These are phyloP conservation scores for Termitomyces sp. DNA, from an alignment of 768 basidiomycete species.

Conservation along the genomic window DNA sequence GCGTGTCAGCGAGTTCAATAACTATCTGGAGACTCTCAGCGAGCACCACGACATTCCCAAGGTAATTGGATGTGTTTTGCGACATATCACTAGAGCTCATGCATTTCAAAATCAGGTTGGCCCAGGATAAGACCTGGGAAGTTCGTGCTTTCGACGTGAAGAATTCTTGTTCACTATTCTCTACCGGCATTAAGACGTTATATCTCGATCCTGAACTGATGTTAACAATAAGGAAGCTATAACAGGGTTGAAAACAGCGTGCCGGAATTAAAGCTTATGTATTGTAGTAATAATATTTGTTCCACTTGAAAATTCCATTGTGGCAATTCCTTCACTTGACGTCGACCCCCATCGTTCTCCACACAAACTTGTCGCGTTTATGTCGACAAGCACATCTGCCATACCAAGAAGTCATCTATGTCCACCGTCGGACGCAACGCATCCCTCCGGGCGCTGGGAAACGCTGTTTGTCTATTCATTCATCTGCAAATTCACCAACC, in stretches of 20 bases:
- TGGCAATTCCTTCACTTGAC: conserved; percentile 32
- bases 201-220: conserved; percentile 1
- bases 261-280: conserved; percentile 24
- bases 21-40: conserved; percentile 80
- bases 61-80: conserved; percentile 38
- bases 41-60: conserved; percentile 97
- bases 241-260: conserved; percentile 19
- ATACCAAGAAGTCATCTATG: conserved; percentile 47
- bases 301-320: conserved; percentile 38
- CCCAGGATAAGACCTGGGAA: conserved; percentile 63
- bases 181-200: conserved; percentile 3
- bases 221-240: conserved; percentile 12
- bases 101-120: conserved; percentile 58
- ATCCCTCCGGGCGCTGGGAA: conserved; percentile 86
- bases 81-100: conserved; percentile 11
- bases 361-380: conserved; percentile 29
- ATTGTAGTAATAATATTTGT: conserved; percentile 52
- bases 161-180: conserved; percentile 1
- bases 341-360: conserved; percentile 30
- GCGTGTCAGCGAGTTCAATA: conserved; percentile 86
- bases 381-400: conserved; percentile 37
- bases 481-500: conserved; percentile 77
- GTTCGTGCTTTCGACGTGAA: conserved; percentile 11
- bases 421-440: conserved; percentile 61
- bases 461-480: conserved; percentile 83